Evolutionary conservation across 306 rosid genomes (phyloP).

Genomic region (Trifolium repens): DNA sequence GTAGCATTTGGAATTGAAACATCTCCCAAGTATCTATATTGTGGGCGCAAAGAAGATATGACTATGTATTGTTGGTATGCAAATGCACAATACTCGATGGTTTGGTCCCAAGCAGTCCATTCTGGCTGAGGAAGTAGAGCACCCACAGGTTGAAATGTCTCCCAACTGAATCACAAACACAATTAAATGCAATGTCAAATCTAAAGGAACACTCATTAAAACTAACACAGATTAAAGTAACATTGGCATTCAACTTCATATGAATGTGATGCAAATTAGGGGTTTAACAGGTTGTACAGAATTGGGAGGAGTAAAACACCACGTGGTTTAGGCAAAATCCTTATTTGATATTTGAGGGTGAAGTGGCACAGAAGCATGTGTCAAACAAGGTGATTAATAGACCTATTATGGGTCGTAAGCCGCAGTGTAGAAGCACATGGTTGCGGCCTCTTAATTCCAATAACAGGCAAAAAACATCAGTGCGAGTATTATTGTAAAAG

Average conservation of each 20-base stretch:
- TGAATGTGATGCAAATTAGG: slow-evolving; percentile 21
- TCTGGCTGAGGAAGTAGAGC: slow-evolving; percentile 98
- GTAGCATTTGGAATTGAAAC: slow-evolving; percentile 95
- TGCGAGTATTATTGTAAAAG: background rate
- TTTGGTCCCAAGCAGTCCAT: slow-evolving; percentile 99
- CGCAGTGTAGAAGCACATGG: background rate
- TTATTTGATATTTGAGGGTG: too few relatives aligned
- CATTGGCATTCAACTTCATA: slow-evolving; percentile 19
- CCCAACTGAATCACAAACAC: slow-evolving; percentile 75
- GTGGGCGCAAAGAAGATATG: slow-evolving; percentile 96
- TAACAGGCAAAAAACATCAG: background rate
- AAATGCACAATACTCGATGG: slow-evolving; percentile 96
- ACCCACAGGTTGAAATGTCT: slow-evolving; percentile 96
- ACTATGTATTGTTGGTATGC: slow-evolving; percentile 91
- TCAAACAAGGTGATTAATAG: too few relatives aligned
- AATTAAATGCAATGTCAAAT: slow-evolving; percentile 37
- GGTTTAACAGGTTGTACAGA: slow-evolving; percentile 13
- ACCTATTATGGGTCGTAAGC: too few relatives aligned
- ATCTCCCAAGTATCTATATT: slow-evolving; percentile 94
- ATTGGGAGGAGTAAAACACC: slow-evolving; percentile 8
- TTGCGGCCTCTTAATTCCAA: background rate
- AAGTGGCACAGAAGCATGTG: too few relatives aligned
- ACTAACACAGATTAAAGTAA: slow-evolving; percentile 23
- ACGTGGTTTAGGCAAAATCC: too few relatives aligned
- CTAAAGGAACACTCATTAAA: slow-evolving; percentile 27